A percentile compares a stretch with the other conserved stretches of the same genome.
Conservation (phyloP, 192 early-diverging fungal genomes). For the Podila horticola region DNA sequence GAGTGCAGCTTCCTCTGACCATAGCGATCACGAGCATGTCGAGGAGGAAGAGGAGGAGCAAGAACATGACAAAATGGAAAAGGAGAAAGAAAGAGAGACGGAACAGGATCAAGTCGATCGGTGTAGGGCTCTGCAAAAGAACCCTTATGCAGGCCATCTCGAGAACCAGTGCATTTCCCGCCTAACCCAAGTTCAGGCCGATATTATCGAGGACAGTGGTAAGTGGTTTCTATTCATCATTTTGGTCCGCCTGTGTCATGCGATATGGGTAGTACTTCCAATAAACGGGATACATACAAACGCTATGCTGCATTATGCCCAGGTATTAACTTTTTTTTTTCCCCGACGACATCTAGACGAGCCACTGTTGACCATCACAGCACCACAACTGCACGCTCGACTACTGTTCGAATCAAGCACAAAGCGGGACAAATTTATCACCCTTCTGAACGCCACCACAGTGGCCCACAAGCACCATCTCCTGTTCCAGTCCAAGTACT, state of each 20-base stretch:
- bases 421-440: conserved; percentile 16
- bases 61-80: background rate
- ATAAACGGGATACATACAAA: no score
- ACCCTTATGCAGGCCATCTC: conserved; percentile 42
- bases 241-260: background rate
- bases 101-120: background rate
- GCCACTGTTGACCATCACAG: conserved; percentile 24
- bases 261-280: background rate
- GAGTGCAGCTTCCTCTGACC: background rate
- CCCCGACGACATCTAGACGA: conserved; percentile 8
- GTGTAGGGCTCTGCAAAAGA: background rate
- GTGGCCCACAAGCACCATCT: conserved; percentile 43
- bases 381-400: conserved; percentile 12
- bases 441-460: conserved; percentile 22
- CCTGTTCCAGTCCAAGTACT: conserved; percentile 45
- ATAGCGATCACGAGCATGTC: background rate
- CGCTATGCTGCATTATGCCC: no score
- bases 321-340: background rate
- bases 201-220: conserved; percentile 30
- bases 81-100: background rate
- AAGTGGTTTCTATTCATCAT: background rate
- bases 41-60: background rate
- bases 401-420: conserved; percentile 23
- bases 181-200: conserved; percentile 40
- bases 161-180: conserved; percentile 39